Evolutionary conservation across 2,329 filamentous ascomycete genomes (phyloP).

Genomic region (Fusarium xyrophilum): DNA sequence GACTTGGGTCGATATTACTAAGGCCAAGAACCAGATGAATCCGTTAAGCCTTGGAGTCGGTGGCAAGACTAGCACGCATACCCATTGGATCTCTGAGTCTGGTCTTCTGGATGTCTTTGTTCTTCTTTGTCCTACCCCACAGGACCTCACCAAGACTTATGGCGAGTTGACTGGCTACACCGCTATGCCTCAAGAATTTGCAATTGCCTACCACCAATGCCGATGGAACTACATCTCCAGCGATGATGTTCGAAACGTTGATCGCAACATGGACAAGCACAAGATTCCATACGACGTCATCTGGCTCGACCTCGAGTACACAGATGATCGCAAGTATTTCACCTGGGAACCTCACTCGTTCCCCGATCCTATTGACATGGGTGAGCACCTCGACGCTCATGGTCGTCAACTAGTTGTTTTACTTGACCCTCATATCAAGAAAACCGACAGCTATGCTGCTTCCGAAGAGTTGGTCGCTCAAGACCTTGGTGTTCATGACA

Average conservation of each 20-base stretch:
- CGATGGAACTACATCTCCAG: conserved; percentile 99
- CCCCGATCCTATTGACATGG: conserved; percentile 83
- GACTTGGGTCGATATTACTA: conserved; percentile 95
- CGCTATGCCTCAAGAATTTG: conserved; percentile 88
- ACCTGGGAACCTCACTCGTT: conserved; percentile 95
- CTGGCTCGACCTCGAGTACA: conserved; percentile 98
- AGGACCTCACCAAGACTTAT: conserved; percentile 82
- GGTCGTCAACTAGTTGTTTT: conserved; percentile 92
- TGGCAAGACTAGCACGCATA: conserved; percentile 78
- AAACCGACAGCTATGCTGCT: conserved; percentile 77
- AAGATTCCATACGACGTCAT: conserved; percentile 98
- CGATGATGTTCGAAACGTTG: conserved; percentile 95
- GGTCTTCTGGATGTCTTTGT: conserved; percentile 92
- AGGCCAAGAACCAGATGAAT: conserved; percentile 75
- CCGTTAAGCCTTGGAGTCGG: conserved; percentile 76
- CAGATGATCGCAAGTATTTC: conserved; percentile 96
- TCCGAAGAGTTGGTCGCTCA: conserved; percentile 84
- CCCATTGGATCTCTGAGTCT: conserved; percentile 96
- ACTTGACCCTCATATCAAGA: conserved; percentile 98
- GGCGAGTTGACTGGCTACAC: conserved; percentile 91
- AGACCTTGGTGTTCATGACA: conserved; percentile 85
- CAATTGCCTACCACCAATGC: conserved; percentile 95
- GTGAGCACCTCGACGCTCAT: conserved; percentile 82
- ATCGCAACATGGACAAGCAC: conserved; percentile 93
- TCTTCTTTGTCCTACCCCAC: conserved; percentile 86